Evolutionary conservation across 1,284 basidiomycete species (phyloP), one percentile per base, ranked within the genome.

Genomic region (Rhodotorula sp.): DNA sequence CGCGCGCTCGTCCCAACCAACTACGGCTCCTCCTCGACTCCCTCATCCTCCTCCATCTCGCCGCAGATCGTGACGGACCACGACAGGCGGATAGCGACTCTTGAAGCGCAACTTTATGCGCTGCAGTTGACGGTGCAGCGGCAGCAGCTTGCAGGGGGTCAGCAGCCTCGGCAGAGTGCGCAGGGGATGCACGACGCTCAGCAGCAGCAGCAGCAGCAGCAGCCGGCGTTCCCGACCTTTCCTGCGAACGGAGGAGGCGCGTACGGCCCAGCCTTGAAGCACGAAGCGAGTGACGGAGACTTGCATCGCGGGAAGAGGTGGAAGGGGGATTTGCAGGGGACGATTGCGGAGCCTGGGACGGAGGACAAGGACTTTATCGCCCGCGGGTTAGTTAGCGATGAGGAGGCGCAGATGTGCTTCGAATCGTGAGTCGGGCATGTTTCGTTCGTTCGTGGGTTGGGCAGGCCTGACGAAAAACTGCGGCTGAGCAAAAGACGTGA

Each of bases 381-480:
- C 36, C 55, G 72, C 17, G 72, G 72, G 19, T 56, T 65, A 46
- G 62, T 73, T 7, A 57, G 46, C 24, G 68, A 70, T 36, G 72
- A 73, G 29, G 72, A 73, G 51, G 72, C 72, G 56, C 47, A 44
- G 54, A 59, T 71, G 66, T 70, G 68, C 59, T 73, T 66, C 47
- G 72, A 74, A 4, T 67, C 61, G 72, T 71, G 62, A 66, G 66
- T 58, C 30, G 22, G 4, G 15, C n/a, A 47, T 51, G 19, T 22
- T 46, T 36, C 22, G 9, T 34, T 11, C n/a, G 15, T n/a, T 15
- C 51, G 20, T 39, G 22, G 22, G 17, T n/a, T 22, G 30, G 32
- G 44, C 17, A 4, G 44, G 51, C 54, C 54, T 57, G 59, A 44
- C 54, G 32, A 39, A 4, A 24, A 39, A 52, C 34, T 44, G 58